These are phyloP conservation scores for Chloris gayana DNA, from an alignment of 176 grass and related monocot species.

Conservation along the genomic window DNA sequence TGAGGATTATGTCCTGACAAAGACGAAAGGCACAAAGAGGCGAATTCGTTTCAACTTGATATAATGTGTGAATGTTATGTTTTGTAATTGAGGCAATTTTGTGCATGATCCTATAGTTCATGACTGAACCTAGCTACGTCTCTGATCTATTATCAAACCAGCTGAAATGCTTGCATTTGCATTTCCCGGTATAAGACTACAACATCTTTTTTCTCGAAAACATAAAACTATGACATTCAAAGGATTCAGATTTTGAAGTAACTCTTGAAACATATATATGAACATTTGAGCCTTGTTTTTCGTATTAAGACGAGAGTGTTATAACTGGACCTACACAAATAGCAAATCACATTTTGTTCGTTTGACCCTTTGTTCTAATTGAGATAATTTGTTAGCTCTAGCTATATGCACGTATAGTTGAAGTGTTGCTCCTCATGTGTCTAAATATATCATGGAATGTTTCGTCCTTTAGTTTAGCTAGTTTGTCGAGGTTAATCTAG, in stretches of 20 bases:
- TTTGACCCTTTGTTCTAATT: background rate
- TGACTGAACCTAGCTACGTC: too few species aligned
- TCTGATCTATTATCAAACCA: background rate
- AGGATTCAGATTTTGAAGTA: too few species aligned
- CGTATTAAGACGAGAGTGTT: too few species aligned
- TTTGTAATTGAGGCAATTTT: background rate
- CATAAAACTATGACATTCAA: too few species aligned
- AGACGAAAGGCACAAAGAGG: too few species aligned
- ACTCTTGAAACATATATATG: too few species aligned
- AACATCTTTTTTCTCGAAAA: too few species aligned
- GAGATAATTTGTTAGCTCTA: too few species aligned
- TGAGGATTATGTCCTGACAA: background rate
- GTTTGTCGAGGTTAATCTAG: background rate
- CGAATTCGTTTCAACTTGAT: background rate
- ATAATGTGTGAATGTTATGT: background rate
- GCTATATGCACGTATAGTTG: background rate
- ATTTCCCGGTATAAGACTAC: too few species aligned
- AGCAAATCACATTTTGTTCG: background rate
- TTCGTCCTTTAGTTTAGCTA: background rate
- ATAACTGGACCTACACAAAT: background rate
- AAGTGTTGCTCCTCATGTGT: background rate
- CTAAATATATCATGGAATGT: background rate
- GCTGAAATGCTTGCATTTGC: background rate
- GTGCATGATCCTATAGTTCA: too few species aligned
- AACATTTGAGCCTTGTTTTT: background rate